Base-by-base conservation (phyloP, 2,329 filamentous ascomycete genomes). In the Aphanoascus verrucosus region DNA sequence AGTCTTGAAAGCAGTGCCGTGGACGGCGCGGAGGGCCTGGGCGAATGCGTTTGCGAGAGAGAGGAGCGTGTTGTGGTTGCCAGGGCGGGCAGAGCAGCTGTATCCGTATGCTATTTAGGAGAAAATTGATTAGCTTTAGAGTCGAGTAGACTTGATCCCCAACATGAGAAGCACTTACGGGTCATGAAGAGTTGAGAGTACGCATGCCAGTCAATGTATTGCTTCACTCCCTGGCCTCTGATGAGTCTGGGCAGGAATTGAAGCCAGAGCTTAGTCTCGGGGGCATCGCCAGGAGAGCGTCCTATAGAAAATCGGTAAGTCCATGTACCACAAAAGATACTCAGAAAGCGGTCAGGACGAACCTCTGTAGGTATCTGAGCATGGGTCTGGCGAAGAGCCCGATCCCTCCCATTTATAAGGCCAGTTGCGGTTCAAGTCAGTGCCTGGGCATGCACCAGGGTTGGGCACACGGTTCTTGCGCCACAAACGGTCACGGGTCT, bases 201-300 rank as follows among this genome's bases (percentile, higher is more conserved):
- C 0, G 79, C 75, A 67, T 85, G 82, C 63, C 78, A 80, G 66
- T 85, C 82, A 58, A 85, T 77, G 66, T 78, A 85, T 1, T 83
- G 70, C 60, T 79, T 77, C 40, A 84, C 68, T 1, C 79, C 77
- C 56, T 77, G 72, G 14, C 64, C 64, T 1, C 63, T 62, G 2
- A 70, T 67, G 20, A 81, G 61, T 38, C 65, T 61, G 46, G 71
- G 69, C 17, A 78, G 67, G 44, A 76, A 74, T 4, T 71, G 68
- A 31, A 72, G 71, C 7, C 84, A 68, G 0, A 68, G 74, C 55
- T 69, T 68, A 58, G 70, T 79, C 66, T 82, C 80, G 4, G 77
- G 73, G 0, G 75, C 71, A 53, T 78, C 74, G 14, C 72, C 72
- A 0, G 70, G 65, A 5, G 65, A 58, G 3, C 58, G 32, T 14